Percentiles rank a stretch among this genome's conserved stretches.
Conservation (phyloP, 805 yeast genomes). For the Sugiyamaella valdiviana region DNA sequence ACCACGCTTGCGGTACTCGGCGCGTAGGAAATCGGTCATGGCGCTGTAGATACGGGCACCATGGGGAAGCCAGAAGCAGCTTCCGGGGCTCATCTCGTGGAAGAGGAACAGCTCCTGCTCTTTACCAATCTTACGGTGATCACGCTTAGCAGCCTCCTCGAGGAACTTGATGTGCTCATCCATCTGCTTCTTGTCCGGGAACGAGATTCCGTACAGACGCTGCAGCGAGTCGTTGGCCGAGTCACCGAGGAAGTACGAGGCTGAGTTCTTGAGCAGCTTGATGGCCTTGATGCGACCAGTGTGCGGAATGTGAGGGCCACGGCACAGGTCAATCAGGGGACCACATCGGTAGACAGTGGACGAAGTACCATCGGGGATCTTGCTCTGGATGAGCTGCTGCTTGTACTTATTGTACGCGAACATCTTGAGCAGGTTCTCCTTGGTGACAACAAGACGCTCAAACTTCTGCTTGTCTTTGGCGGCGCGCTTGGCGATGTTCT, state of each 20-base stretch:
- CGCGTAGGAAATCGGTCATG: conserved; percentile 69
- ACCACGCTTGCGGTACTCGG: conserved; percentile 87
- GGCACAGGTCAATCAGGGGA: conserved; percentile 90
- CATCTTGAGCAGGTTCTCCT: conserved; percentile 88
- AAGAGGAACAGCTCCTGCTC: conserved; percentile 95
- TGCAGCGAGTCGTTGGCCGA: conserved; percentile 89
- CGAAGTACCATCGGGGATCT: conserved; percentile 92
- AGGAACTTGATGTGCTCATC: conserved; percentile 90
- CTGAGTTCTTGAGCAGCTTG: conserved; percentile 90
- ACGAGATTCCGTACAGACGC: conserved; percentile 94
- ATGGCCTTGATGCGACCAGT: conserved; percentile 94
- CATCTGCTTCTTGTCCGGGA: conserved; percentile 97
- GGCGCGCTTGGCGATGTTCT: conserved; percentile 79
- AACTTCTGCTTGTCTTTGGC: conserved; percentile 94
- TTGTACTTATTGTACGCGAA: conserved; percentile 94
- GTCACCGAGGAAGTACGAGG: conserved; percentile 94
- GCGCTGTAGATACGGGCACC: conserved; percentile 96
- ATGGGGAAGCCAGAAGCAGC: conserved; percentile 98
- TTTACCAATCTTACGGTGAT: conserved; percentile 89
- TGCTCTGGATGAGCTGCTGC: conserved; percentile 75
- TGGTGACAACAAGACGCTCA: conserved; percentile 86
- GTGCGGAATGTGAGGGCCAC: conserved; percentile 97
- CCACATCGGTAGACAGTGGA: conserved; percentile 98
- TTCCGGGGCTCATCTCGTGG: conserved; percentile 96
- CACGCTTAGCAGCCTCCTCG: conserved; percentile 91